Evolutionary conservation across 2,329 filamentous ascomycete genomes (phyloP).

Genomic region (Xylariaceae sp.): DNA sequence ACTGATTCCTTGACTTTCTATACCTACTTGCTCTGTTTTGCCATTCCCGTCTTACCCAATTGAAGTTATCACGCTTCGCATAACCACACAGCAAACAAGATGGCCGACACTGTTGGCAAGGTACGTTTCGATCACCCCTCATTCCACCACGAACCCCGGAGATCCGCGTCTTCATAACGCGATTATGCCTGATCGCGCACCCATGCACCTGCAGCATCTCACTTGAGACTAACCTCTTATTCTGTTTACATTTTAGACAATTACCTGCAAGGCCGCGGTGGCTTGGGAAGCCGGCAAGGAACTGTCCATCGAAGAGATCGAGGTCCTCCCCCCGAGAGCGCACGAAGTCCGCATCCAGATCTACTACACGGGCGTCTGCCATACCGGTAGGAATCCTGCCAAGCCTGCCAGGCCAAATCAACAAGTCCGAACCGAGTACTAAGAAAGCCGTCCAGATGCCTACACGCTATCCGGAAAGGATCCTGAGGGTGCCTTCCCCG

Average conservation of each 20-base stretch:
- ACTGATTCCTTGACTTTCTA: no score
- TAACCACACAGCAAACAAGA: slow-evolving; percentile 25
- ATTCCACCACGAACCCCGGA: slow-evolving; percentile 12
- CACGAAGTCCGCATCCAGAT: slow-evolving; percentile 96
- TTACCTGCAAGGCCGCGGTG: slow-evolving; percentile 94
- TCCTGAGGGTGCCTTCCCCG: slow-evolving; percentile 88
- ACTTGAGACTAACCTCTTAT: slow-evolving; percentile 6
- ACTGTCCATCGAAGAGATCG: slow-evolving; percentile 82
- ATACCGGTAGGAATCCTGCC: slow-evolving; percentile 65
- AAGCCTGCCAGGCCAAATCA: slow-evolving; percentile 21
- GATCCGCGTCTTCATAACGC: neutral
- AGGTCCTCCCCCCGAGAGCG: slow-evolving; percentile 82
- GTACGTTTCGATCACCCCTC: slow-evolving; percentile 31
- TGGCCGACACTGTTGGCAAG: slow-evolving; percentile 50
- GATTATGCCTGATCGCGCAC: no score
- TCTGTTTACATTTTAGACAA: slow-evolving; percentile 55
- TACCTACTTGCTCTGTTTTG: no score
- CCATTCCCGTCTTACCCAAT: no score
- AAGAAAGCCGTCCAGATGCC: slow-evolving; percentile 55
- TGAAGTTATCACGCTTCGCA: no score
- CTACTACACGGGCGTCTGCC: slow-evolving; percentile 97
- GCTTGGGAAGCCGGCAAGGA: slow-evolving; percentile 95
- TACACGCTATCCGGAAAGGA: slow-evolving; percentile 96
- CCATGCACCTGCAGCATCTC: neutral
- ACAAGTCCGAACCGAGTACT: slow-evolving; percentile 26